These are phyloP conservation scores for Sugiyamaella floridensis DNA, from an alignment of 805 yeast species.

Conservation along the genomic window DNA sequence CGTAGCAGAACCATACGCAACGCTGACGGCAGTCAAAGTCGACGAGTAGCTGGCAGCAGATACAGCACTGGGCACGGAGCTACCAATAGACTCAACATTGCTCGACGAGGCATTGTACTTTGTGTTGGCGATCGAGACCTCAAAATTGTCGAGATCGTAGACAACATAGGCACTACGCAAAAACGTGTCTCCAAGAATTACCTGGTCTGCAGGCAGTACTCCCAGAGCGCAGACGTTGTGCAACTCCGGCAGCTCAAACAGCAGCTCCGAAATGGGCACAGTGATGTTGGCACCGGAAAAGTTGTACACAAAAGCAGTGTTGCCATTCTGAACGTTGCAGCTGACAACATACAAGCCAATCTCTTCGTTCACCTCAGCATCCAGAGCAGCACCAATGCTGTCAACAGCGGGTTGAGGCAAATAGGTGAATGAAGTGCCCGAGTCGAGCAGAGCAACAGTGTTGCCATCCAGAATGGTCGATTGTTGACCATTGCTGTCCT, in stretches of 20 bases:
- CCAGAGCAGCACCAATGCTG: constrained; percentile 7
- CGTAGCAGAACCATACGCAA: neutral
- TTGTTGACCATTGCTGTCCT: constrained; percentile 1
- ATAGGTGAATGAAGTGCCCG: constrained; percentile 48
- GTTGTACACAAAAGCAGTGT: constrained; percentile 12
- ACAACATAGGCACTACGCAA: constrained; percentile 60
- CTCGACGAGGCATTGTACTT: constrained; percentile 22
- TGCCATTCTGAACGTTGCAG: constrained; percentile 4
- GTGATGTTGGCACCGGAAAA: constrained; percentile 20
- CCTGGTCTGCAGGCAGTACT: constrained; percentile 7
- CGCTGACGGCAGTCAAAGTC: constrained; percentile 11
- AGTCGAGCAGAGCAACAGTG: constrained; percentile 44
- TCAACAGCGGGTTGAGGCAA: constrained; percentile 35
- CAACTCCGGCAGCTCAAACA: constrained; percentile 9
- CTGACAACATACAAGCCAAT: constrained; percentile 3
- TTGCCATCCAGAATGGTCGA: constrained; percentile 4
- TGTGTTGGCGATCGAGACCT: constrained; percentile 52
- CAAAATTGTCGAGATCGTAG: constrained; percentile 53
- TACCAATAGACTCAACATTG: constrained; percentile 24
- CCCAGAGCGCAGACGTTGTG: constrained; percentile 10
- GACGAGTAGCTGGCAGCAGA: constrained; percentile 21
- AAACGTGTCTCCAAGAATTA: constrained; percentile 58
- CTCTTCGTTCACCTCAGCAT: constrained; percentile 5
- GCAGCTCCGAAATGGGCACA: constrained; percentile 23
- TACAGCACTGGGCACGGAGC: constrained; percentile 26